Percentiles rank a stretch among this genome's conserved stretches.
Conservation (phyloP, 805 yeast genomes). For the Myxozyma nipponensis region DNA sequence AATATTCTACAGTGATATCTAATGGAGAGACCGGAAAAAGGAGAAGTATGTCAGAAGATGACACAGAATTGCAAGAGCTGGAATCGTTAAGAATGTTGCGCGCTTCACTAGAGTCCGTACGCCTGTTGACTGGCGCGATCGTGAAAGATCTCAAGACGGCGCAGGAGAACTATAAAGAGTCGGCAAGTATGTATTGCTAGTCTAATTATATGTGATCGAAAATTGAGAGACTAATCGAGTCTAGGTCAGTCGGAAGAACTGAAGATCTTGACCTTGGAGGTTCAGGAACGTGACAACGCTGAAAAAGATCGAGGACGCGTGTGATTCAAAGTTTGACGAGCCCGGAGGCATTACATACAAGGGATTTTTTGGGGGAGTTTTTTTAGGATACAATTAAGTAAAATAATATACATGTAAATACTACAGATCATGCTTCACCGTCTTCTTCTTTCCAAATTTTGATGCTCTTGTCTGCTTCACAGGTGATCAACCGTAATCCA, state of each 20-base stretch:
- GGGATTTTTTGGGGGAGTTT: constrained; percentile 40
- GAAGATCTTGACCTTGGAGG: background rate
- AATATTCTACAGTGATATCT: too few species aligned
- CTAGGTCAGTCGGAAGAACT: background rate
- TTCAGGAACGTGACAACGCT: background rate
- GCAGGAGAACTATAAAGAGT: constrained; percentile 12
- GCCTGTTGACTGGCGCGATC: constrained; percentile 13
- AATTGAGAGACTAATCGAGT: background rate
- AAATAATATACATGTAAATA: too few species aligned
- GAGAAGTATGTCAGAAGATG: too few species aligned
- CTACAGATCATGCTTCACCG: too few species aligned
- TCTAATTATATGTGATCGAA: background rate
- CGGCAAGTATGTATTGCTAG: constrained; percentile 9
- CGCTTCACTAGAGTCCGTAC: constrained; percentile 26
- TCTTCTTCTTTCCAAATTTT: constrained; percentile 64
- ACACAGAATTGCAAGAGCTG: constrained; percentile 11
- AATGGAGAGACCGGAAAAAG: too few species aligned
- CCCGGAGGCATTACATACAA: background rate
- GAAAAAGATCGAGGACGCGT: background rate
- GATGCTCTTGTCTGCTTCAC: constrained; percentile 85
- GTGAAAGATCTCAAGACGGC: constrained; percentile 15
- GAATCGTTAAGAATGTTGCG: constrained; percentile 16
- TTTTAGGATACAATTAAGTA: too few species aligned
- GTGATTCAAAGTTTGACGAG: background rate
- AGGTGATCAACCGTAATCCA: constrained; percentile 76